These are phyloP conservation scores for Globisporangium cylindrosporum DNA, from an alignment of 352 stramenopile species.

Conservation along the genomic window DNA sequence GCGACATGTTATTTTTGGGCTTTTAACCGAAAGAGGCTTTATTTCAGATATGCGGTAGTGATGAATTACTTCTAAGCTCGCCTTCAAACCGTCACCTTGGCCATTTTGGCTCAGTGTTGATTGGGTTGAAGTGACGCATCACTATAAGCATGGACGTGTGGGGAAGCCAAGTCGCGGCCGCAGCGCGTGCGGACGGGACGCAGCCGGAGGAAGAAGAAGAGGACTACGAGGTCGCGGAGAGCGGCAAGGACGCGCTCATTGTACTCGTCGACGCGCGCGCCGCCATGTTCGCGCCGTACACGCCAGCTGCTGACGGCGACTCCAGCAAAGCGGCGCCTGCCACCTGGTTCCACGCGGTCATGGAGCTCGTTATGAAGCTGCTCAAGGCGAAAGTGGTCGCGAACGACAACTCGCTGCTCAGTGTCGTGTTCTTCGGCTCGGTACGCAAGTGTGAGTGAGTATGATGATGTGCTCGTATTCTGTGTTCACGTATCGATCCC, in stretches of 20 bases:
- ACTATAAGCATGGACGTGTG: constrained; percentile 40
- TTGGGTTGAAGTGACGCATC: not conserved
- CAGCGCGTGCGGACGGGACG: not conserved
- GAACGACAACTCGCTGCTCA: constrained; percentile 75
- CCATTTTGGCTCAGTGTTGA: not conserved
- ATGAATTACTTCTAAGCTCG: not conserved
- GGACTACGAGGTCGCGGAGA: constrained; percentile 52
- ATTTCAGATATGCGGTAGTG: not conserved
- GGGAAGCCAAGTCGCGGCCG: constrained; percentile 17
- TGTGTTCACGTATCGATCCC: not conserved
- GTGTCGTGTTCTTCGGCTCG: constrained; percentile 76
- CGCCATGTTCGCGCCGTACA: constrained; percentile 59
- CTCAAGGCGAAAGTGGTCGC: constrained; percentile 79
- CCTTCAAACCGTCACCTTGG: not conserved
- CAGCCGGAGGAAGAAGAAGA: constrained; percentile 41
- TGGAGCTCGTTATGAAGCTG: constrained; percentile 66
- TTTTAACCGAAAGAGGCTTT: not conserved
- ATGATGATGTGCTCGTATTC: not conserved
- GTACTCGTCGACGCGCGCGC: constrained; percentile 73
- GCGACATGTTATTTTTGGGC: not conserved
- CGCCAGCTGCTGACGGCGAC: not conserved
- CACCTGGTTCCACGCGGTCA: constrained; percentile 73
- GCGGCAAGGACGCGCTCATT: constrained; percentile 74
- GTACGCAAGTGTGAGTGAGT: constrained; percentile 22
- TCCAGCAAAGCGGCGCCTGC: constrained; percentile 18